These are phyloP conservation scores for Rhizopus microsporus DNA, from an alignment of 371 early-diverging fungal genomes.

Conservation along the genomic window DNA sequence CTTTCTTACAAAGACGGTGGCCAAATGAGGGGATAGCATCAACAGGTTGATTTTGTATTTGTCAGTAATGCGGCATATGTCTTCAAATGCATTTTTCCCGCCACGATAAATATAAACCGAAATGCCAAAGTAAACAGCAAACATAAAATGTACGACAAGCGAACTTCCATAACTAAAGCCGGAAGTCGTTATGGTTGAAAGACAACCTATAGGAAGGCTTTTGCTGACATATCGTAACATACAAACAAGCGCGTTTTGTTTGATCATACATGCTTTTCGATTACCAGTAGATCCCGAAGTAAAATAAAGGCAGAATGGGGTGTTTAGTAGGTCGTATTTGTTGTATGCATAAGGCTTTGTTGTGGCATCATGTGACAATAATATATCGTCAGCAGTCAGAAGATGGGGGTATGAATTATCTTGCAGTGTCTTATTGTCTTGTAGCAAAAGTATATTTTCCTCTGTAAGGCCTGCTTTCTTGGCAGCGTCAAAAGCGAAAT, in stretches of 20 bases:
- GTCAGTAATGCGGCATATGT: constrained; percentile 53
- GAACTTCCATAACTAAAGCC: too few species aligned
- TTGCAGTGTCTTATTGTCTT: background rate
- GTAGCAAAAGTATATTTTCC: background rate
- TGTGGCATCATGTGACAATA: background rate
- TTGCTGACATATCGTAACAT: background rate
- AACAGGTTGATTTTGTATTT: constrained; percentile 58
- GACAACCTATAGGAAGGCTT: too few species aligned
- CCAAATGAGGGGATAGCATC: constrained; percentile 67
- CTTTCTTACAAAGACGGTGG: constrained; percentile 23
- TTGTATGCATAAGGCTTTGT: background rate
- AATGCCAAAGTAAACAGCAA: background rate
- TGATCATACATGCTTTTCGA: constrained; percentile 24
- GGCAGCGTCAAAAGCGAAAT: background rate
- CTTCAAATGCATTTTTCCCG: too few species aligned
- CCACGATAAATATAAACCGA: background rate
- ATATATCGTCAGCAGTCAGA: background rate
- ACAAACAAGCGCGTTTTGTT: background rate
- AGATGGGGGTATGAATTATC: background rate
- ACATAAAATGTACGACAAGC: too few species aligned
- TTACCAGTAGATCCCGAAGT: constrained; percentile 38
- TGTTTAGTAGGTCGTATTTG: background rate
- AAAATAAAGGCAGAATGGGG: constrained; percentile 23
- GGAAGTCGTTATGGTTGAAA: too few species aligned
- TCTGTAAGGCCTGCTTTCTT: background rate